A percentile compares a stretch with the other conserved stretches of the same genome.
These are phyloP conservation scores for Melastoma candidum DNA, from an alignment of 441 rosid genomes.

Conservation along the genomic window DNA sequence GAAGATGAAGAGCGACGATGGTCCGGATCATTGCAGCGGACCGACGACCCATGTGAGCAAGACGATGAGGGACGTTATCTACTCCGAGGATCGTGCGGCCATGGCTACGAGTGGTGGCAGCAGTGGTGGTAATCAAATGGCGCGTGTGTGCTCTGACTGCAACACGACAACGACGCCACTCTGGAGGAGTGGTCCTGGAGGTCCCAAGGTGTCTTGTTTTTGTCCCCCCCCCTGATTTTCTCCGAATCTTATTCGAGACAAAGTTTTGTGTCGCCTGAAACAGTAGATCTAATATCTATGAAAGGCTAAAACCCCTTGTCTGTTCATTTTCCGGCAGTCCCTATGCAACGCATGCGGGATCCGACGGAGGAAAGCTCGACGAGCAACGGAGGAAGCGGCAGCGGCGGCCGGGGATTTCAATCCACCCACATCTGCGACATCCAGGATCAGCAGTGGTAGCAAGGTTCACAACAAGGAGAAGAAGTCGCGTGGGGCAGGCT, in stretches of 20 bases:
- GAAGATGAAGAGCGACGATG: conserved; percentile 24
- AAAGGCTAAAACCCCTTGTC: not conserved
- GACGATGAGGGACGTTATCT: conserved; percentile 1
- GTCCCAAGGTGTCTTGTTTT: conserved; percentile 38
- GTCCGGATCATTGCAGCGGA: conserved; percentile 8
- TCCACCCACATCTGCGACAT: not conserved
- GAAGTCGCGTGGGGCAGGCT: conserved; percentile 20
- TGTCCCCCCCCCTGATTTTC: too few species aligned
- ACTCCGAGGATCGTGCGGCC: too few species aligned
- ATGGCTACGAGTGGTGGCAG: conserved; percentile 2
- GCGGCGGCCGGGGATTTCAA: conserved; percentile 14
- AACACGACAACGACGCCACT: conserved; percentile 53
- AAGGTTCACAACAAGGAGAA: conserved; percentile 31
- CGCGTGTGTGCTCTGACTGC: conserved; percentile 45
- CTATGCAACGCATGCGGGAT: conserved; percentile 74
- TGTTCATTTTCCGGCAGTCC: conserved; percentile 22
- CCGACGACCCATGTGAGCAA: conserved; percentile 14
- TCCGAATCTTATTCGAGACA: too few species aligned
- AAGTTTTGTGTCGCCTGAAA: too few species aligned
- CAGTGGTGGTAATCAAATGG: conserved; percentile 4
- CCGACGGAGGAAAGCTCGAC: conserved; percentile 48
- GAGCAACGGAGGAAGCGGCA: conserved; percentile 37
- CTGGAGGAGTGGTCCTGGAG: conserved; percentile 63
- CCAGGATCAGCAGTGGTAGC: not conserved
- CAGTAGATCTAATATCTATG: too few species aligned